These are phyloP conservation scores for Yarrowia alimentaria DNA, from an alignment of 805 yeast genomes.

Conservation along the genomic window DNA sequence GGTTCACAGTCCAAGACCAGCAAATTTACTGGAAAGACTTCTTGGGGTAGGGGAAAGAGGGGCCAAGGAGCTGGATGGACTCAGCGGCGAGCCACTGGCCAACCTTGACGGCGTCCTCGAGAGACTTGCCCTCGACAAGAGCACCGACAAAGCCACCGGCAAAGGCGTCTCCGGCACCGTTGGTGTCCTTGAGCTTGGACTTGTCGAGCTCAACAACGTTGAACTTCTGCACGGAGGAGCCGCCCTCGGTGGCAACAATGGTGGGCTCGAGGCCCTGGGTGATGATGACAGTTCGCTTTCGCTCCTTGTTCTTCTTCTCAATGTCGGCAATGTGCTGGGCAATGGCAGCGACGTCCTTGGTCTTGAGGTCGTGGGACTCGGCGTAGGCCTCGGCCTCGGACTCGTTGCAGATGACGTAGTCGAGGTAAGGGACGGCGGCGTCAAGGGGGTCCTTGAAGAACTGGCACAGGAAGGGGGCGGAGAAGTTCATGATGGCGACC, in stretches of 20 bases:
- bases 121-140: conserved; percentile 66
- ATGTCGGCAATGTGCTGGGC: conserved; percentile 79
- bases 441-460: conserved; percentile 92
- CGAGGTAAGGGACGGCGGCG: conserved; percentile 78
- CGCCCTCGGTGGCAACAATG: conserved; percentile 62
- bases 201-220: conserved; percentile 71
- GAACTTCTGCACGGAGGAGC: conserved; percentile 51
- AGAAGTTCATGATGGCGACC: conserved; percentile 77
- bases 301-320: conserved; percentile 66
- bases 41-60: conserved; percentile 85
- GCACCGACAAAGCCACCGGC: conserved; percentile 96
- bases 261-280: conserved; percentile 96
- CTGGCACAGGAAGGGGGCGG: conserved; percentile 96
- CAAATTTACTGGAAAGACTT: conserved; percentile 21
- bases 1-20: background rate
- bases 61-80: conserved; percentile 91
- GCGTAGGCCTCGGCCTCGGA: conserved; percentile 95
- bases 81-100: conserved; percentile 97
- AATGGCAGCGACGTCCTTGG: conserved; percentile 65
- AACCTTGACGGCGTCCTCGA: conserved; percentile 62
- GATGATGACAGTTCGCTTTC: conserved; percentile 83
- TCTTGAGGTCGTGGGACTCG: conserved; percentile 67
- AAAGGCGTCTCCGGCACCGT: conserved; percentile 99
- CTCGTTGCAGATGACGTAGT: conserved; percentile 91
- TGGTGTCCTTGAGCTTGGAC: conserved; percentile 78